phyloP scores from a whole-genome alignment of 1,139 yeast genomes.

The Hemisphaericaspora xylanilytica region DNA sequence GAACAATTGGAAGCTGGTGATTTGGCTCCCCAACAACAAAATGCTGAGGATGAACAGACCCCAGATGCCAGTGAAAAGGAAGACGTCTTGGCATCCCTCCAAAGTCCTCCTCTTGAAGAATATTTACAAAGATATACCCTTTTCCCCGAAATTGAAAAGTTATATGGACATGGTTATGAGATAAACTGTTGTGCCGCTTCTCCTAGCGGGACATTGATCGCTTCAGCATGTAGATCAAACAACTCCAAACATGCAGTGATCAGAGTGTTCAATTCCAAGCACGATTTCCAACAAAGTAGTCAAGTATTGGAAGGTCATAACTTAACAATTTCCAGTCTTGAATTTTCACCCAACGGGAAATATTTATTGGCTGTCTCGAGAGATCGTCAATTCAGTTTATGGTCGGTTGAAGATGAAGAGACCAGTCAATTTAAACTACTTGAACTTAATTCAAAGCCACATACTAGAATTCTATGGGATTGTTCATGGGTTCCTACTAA shows the following conservation, averaged over 20 bases:
- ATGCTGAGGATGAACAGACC: constrained; percentile 32
- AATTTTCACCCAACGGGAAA: constrained; percentile 70
- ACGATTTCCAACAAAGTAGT: constrained; percentile 38
- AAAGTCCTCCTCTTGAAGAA: constrained; percentile 78
- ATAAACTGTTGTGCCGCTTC: constrained; percentile 75
- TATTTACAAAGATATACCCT: constrained; percentile 86
- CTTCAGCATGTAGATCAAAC: constrained; percentile 92
- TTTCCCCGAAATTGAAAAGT: constrained; percentile 92
- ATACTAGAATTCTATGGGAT: constrained; percentile 93
- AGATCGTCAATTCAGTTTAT: constrained; percentile 82
- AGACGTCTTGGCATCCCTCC: constrained; percentile 45
- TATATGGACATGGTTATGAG: constrained; percentile 98
- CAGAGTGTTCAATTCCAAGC: constrained; percentile 62
- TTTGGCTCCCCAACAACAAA: constrained; percentile 31
- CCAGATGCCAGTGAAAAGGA: constrained; percentile 38
- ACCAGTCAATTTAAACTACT: constrained; percentile 41
- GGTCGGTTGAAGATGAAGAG: constrained; percentile 53
- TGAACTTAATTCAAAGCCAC: constrained; percentile 66
- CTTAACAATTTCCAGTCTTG: constrained; percentile 79
- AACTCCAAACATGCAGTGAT: constrained; percentile 81
- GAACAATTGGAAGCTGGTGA: constrained; percentile 46
- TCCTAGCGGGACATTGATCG: constrained; percentile 63
- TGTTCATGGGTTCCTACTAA: constrained; percentile 71
- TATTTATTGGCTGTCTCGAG: constrained; percentile 80
- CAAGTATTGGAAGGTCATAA: constrained; percentile 60